Evolutionary conservation across 345 rosid genomes (phyloP).

Genomic region (Heritiera fomes): DNA sequence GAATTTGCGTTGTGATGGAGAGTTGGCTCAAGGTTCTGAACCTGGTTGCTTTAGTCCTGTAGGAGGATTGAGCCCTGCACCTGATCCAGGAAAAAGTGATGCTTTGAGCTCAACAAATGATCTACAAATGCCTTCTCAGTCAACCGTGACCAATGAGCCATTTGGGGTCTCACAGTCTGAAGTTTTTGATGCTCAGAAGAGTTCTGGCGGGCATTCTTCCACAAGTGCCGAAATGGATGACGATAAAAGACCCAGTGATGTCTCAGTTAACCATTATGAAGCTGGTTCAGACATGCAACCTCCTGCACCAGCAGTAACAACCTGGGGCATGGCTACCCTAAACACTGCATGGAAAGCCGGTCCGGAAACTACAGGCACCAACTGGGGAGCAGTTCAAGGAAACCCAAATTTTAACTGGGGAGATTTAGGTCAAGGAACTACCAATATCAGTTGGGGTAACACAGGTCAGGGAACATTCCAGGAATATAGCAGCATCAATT

Average conservation of each 20-base stretch:
- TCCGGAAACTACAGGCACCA: constrained; percentile 38
- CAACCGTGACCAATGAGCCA: constrained; percentile 36
- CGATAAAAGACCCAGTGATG: constrained; percentile 39
- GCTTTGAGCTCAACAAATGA: constrained; percentile 73
- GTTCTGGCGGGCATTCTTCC: constrained; percentile 47
- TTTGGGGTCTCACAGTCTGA: constrained; percentile 34
- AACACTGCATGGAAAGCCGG: constrained; percentile 45
- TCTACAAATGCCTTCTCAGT: constrained; percentile 50
- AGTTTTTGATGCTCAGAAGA: constrained; percentile 36
- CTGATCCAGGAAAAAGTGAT: constrained; percentile 62
- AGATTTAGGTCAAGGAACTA: constrained; percentile 33
- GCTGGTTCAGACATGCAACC: constrained; percentile 50
- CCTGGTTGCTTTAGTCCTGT: constrained; percentile 79
- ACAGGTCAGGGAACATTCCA: constrained; percentile 39
- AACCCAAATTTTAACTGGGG: constrained; percentile 33
- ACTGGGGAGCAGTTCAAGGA: constrained; percentile 49
- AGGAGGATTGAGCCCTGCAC: constrained; percentile 60
- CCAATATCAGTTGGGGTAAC: constrained; percentile 34
- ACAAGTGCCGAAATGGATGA: constrained; percentile 42
- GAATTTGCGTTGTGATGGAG: constrained; percentile 45
- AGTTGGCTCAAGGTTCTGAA: constrained; percentile 61
- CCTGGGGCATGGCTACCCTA: constrained; percentile 31
- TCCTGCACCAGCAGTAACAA: constrained; percentile 40
- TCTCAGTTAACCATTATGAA: constrained; percentile 52
- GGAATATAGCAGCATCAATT: constrained; percentile 39